Conservation (phyloP, 257 asterid species). For the Perilla frutescens region DNA sequence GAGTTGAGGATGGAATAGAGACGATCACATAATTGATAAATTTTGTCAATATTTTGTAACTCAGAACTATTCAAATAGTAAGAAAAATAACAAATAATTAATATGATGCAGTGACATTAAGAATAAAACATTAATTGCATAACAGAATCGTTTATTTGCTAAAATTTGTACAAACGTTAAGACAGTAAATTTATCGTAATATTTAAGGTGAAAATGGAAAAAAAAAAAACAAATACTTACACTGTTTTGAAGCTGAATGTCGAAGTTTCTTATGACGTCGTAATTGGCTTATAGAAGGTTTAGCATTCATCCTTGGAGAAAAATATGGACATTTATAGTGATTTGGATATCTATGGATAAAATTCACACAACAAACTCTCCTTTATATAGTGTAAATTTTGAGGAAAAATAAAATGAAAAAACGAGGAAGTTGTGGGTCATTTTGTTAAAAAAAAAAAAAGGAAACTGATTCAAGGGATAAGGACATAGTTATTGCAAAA, state of each 20-base stretch:
- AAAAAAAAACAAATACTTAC: conserved; percentile 4
- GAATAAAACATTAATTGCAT: neutral
- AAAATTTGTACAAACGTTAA: neutral
- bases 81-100: neutral
- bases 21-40: no score
- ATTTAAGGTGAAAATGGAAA: neutral
- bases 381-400: conserved; percentile 32
- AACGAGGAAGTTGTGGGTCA: conserved; percentile 27
- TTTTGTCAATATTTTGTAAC: no score
- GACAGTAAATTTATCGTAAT: neutral
- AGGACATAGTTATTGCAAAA: conserved; percentile 37
- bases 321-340: neutral
- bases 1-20: no score
- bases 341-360: neutral
- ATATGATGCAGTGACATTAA: no score
- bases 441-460: conserved; percentile 11
- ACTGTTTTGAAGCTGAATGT: conserved; percentile 1
- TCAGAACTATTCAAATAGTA: no score
- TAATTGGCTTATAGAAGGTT: neutral
- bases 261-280: neutral
- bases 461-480: conserved; percentile 27
- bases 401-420: neutral
- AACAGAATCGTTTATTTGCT: neutral
- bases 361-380: neutral
- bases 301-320: neutral